These are phyloP conservation scores for Bimuria novae-zelandiae DNA, from an alignment of 2,329 filamentous ascomycete genomes.

Conservation along the genomic window DNA sequence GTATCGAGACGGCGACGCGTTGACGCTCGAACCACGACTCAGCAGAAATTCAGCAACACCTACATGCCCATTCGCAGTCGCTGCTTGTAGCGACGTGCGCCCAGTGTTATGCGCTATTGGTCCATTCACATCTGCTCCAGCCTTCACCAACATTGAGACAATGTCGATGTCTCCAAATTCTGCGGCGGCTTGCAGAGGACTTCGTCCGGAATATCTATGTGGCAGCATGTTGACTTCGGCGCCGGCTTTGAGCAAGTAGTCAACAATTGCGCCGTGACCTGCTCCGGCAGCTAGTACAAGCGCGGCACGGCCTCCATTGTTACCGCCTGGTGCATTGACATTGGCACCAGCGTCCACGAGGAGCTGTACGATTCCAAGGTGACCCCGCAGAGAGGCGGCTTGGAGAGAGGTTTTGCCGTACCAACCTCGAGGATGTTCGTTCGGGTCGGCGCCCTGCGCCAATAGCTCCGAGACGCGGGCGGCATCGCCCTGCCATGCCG, in stretches of 20 bases:
- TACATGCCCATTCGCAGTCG: slow-evolving; percentile 2
- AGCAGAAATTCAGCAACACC: slow-evolving; percentile 5
- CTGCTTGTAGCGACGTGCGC: slow-evolving; percentile 7
- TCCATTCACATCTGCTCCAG: not conserved
- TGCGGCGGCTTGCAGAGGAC: not conserved
- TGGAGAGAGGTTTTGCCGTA: slow-evolving; percentile 2
- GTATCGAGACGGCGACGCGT: not conserved
- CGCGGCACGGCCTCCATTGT: not conserved
- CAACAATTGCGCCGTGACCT: not conserved
- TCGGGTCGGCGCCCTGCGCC: not conserved
- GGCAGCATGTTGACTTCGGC: not conserved
- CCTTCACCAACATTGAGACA: not conserved
- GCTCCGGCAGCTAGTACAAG: not conserved
- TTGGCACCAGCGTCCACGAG: not conserved
- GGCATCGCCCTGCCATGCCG: not conserved
- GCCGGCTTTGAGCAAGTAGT: not conserved
- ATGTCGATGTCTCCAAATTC: not conserved
- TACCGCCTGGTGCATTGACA: not conserved
- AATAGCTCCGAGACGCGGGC: not conserved
- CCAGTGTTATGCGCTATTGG: not conserved
- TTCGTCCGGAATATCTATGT: not conserved
- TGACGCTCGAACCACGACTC: slow-evolving; percentile 1
- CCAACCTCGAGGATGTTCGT: not conserved
- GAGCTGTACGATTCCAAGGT: not conserved
- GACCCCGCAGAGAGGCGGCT: not conserved